phyloP scores from a whole-genome alignment of 169 alveolate genomes.

The Plasmodium reichenowi region DNA sequence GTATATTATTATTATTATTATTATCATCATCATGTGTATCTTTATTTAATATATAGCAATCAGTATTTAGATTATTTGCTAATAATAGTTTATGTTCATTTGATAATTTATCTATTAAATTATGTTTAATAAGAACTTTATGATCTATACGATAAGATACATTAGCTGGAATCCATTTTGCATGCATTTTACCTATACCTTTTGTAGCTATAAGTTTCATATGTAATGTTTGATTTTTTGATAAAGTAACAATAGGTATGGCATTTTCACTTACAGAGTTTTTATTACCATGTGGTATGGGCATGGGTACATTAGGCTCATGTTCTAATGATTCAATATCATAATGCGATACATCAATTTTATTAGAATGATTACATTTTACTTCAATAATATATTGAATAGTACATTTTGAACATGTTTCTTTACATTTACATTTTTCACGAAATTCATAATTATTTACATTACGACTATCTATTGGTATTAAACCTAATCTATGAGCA shows the following conservation, averaged over 20 bases:
- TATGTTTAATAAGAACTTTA: constrained; percentile 79
- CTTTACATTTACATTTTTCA: constrained; percentile 93
- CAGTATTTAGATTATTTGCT: constrained; percentile 52
- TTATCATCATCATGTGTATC: constrained; percentile 41
- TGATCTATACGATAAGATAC: constrained; percentile 90
- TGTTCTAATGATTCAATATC: constrained; percentile 85
- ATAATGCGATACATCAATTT: constrained; percentile 90
- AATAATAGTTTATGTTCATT: constrained; percentile 44
- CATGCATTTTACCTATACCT: constrained; percentile 98
- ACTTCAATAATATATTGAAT: constrained; percentile 92
- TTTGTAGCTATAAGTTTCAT: constrained; percentile 95
- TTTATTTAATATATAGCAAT: constrained; percentile 57
- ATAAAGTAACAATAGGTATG: constrained; percentile 94
- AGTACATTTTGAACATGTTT: constrained; percentile 92
- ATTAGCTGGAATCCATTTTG: constrained; percentile 97
- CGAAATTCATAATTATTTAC: constrained; percentile 92
- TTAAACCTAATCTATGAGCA: constrained; percentile 95
- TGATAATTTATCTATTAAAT: constrained; percentile 83
- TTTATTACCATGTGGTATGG: constrained; percentile 63
- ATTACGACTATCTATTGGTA: constrained; percentile 93
- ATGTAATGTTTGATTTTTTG: constrained; percentile 93
- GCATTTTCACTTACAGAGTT: constrained; percentile 84
- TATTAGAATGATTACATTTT: constrained; percentile 90
- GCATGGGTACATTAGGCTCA: constrained; percentile 78
- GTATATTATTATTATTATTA: constrained; percentile 14